Evolutionary conservation across 2,329 filamentous ascomycete genomes (phyloP).

Genomic region (Stagonosporopsis tanaceti): DNA sequence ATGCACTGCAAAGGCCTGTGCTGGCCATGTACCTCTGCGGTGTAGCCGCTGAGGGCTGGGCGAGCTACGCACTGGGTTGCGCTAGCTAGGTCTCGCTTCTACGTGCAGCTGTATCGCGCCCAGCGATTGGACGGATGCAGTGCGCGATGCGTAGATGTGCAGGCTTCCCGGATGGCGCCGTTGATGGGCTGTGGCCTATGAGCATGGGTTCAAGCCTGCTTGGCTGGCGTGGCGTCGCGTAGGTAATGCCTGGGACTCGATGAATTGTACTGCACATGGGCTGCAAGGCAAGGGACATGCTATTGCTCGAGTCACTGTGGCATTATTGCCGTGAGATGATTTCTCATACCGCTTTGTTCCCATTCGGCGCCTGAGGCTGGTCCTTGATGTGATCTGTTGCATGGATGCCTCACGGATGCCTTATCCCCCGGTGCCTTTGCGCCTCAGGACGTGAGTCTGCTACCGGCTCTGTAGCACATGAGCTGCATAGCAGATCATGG

Average conservation of each 20-base stretch:
- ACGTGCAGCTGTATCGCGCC: slow-evolving; percentile 1
- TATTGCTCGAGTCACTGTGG: slow-evolving; percentile 12
- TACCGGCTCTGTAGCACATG: slow-evolving; percentile 14
- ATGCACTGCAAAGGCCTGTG: slow-evolving; percentile 39
- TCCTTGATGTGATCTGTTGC: slow-evolving; percentile 17
- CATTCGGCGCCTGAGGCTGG: slow-evolving; percentile 8
- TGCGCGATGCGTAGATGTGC: slow-evolving; percentile 36
- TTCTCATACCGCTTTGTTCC: slow-evolving; percentile 22
- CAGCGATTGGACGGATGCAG: slow-evolving; percentile 28
- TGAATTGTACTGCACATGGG: slow-evolving; percentile 32
- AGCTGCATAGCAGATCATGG: slow-evolving; percentile 21
- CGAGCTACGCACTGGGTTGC: slow-evolving; percentile 6
- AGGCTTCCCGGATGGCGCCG: slow-evolving; percentile 29
- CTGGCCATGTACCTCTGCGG: slow-evolving; percentile 22
- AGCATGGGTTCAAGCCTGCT: slow-evolving; percentile 21
- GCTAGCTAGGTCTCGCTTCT: slow-evolving; percentile 5
- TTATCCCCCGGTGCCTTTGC: slow-evolving; percentile 39
- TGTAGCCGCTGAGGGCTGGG: slow-evolving; percentile 37
- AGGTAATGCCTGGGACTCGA: slow-evolving; percentile 16
- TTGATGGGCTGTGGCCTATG: slow-evolving; percentile 26
- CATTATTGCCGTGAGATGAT: slow-evolving; percentile 4
- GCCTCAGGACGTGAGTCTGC: slow-evolving; percentile 34
- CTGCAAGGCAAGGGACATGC: slow-evolving; percentile 15
- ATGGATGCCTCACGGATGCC: slow-evolving; percentile 42
- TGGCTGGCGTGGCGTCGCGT: slow-evolving; percentile 23